Evolutionary conservation across 2,329 filamentous ascomycete species (phyloP).

Genomic region (Colletotrichum sp.): DNA sequence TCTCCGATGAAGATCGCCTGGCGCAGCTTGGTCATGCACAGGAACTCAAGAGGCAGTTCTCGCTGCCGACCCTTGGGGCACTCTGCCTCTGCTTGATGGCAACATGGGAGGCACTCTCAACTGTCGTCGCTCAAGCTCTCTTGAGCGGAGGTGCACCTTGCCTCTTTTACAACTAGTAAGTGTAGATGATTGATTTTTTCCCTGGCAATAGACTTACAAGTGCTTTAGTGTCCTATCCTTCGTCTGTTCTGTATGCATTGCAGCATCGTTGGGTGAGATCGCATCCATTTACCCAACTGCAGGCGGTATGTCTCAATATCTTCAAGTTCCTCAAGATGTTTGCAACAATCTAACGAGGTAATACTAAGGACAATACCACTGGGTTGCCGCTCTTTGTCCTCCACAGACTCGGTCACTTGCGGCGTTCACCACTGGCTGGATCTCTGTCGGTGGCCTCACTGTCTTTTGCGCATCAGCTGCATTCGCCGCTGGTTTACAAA

Average conservation of each 20-base stretch:
- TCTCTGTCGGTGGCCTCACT: slow-evolving; percentile 50
- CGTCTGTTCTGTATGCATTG: slow-evolving; percentile 41
- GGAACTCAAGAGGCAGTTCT: slow-evolving; percentile 38
- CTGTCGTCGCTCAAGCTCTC: slow-evolving; percentile 48
- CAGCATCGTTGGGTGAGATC: slow-evolving; percentile 43
- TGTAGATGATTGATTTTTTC: neutral
- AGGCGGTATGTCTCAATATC: slow-evolving; percentile 26
- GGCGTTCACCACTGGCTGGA: slow-evolving; percentile 48
- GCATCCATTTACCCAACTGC: slow-evolving; percentile 41
- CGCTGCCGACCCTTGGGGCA: slow-evolving; percentile 46
- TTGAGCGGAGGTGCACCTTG: slow-evolving; percentile 50
- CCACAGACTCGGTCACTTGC: slow-evolving; percentile 34
- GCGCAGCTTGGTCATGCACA: slow-evolving; percentile 32
- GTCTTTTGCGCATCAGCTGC: slow-evolving; percentile 51
- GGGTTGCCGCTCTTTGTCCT: slow-evolving; percentile 45
- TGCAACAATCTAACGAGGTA: fast-evolving
- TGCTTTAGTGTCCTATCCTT: slow-evolving; percentile 44
- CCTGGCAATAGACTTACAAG: neutral
- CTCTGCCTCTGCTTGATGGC: slow-evolving; percentile 54
- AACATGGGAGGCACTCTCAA: slow-evolving; percentile 55
- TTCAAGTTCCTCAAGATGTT: neutral
- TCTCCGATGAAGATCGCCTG: slow-evolving; percentile 25
- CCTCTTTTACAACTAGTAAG: slow-evolving; percentile 49
- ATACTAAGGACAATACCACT: slow-evolving; percentile 46
- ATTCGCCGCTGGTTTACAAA: slow-evolving; percentile 47